Conservation (phyloP, 805 yeast genomes). For the Jamesozyma jinghongensis region DNA sequence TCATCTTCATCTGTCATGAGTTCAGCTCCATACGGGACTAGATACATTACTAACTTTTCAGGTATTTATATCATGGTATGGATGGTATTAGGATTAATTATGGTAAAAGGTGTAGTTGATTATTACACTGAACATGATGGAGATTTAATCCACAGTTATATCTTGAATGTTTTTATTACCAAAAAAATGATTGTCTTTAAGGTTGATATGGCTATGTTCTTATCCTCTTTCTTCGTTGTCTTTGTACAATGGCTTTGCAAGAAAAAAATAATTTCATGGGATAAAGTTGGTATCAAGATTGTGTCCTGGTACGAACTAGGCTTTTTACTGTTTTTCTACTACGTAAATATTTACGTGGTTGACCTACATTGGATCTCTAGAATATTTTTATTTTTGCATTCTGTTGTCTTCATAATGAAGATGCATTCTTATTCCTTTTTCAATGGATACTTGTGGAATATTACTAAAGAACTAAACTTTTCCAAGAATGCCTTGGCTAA, state of each 20-base stretch:
- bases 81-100: slow-evolving; percentile 52
- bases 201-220: slow-evolving; percentile 67
- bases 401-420: slow-evolving; percentile 84
- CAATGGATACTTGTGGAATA: slow-evolving; percentile 80
- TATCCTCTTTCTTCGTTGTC: slow-evolving; percentile 52
- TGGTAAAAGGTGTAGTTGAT: slow-evolving; percentile 45
- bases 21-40: neutral
- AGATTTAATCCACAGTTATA: slow-evolving; percentile 35
- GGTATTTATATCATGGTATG: slow-evolving; percentile 80
- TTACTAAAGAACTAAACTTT: slow-evolving; percentile 43
- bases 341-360: slow-evolving; percentile 40
- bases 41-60: slow-evolving; percentile 35
- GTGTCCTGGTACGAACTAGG: slow-evolving; percentile 48
- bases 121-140: slow-evolving; percentile 40
- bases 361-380: slow-evolving; percentile 81
- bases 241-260: slow-evolving; percentile 48
- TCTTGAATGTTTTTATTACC: slow-evolving; percentile 46
- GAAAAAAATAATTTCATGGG: slow-evolving; percentile 47
- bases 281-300: slow-evolving; percentile 48
- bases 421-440: slow-evolving; percentile 89
- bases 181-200: slow-evolving; percentile 58
- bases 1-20: neutral
- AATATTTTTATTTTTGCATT: slow-evolving; percentile 75
- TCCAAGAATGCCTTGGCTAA: slow-evolving; percentile 39
- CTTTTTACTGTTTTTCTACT: slow-evolving; percentile 42